Percentiles rank a stretch among this genome's conserved stretches.
phyloP scores from a whole-genome alignment of 352 stramenopile genomes.

The Globisporangium irregulare region DNA sequence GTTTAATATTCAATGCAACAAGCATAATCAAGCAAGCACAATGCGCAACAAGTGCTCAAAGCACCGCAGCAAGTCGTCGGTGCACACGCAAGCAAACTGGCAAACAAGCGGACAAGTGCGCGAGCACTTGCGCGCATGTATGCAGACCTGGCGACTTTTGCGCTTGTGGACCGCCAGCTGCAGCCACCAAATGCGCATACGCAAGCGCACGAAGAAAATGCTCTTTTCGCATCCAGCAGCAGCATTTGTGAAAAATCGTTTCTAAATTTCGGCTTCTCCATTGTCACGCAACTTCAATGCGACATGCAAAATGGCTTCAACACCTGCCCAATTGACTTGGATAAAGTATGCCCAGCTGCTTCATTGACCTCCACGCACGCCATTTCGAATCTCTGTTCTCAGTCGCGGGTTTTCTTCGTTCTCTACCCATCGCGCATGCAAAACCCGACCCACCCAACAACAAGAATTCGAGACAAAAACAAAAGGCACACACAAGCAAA shows the following conservation, averaged over 20 bases:
- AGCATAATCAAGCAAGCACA: background rate
- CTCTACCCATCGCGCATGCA: background rate
- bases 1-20: background rate
- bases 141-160: too few species aligned
- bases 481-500: background rate
- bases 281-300: slow-evolving; percentile 12
- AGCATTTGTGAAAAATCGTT: slow-evolving; percentile 1
- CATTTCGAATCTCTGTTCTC: slow-evolving; percentile 1
- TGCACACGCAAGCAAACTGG: background rate
- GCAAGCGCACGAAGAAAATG: background rate
- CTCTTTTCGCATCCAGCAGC: background rate
- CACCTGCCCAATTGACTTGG: background rate
- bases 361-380: background rate
- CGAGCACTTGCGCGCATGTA: background rate
- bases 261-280: background rate
- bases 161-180: background rate
- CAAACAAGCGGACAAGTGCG: too few species aligned
- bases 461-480: slow-evolving; percentile 2
- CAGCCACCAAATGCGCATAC: background rate
- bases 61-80: too few species aligned
- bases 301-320: slow-evolving; percentile 8
- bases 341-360: background rate
- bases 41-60: too few species aligned
- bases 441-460: background rate
- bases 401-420: background rate